phyloP scores from a whole-genome alignment of 768 basidiomycete species.

The Tulasnella sp. region DNA sequence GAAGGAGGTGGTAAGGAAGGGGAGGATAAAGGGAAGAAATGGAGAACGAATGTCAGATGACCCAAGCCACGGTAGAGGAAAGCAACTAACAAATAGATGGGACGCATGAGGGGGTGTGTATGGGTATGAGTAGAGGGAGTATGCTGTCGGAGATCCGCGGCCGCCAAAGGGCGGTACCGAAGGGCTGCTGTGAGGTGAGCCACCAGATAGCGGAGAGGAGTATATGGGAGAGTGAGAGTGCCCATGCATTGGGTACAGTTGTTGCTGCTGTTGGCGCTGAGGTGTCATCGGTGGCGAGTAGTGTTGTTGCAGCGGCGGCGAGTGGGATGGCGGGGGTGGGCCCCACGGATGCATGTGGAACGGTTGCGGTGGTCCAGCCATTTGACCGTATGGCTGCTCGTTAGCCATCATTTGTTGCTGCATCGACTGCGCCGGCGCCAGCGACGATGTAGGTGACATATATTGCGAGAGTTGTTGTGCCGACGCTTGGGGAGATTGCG shows the following conservation, averaged over 20 bases:
- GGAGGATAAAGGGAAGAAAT: not conserved
- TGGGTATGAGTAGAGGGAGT: constrained; percentile 4
- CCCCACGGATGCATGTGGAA: not conserved
- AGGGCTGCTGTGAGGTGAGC: not conserved
- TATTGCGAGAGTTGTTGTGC: constrained; percentile 8
- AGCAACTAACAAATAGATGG: constrained; percentile 13
- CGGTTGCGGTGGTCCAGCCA: not conserved
- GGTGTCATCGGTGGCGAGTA: constrained; percentile 11
- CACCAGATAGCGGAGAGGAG: not conserved
- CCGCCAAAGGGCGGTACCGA: not conserved
- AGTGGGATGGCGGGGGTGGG: constrained; percentile 1
- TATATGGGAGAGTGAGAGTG: not conserved
- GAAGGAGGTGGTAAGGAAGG: not conserved
- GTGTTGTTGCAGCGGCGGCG: constrained; percentile 3
- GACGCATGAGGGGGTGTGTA: constrained; percentile 14
- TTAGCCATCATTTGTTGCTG: not conserved
- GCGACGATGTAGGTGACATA: not conserved
- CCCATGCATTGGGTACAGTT: not conserved
- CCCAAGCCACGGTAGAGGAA: not conserved
- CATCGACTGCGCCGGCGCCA: constrained; percentile 5
- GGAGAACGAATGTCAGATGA: constrained; percentile 1
- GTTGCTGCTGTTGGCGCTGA: constrained; percentile 8
- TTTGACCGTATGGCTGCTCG: not conserved
- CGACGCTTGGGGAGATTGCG: constrained; percentile 4
- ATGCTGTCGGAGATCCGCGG: constrained; percentile 3